Conservation (phyloP, 1,284 basidiomycete species). For the Gomphus sp. region DNA sequence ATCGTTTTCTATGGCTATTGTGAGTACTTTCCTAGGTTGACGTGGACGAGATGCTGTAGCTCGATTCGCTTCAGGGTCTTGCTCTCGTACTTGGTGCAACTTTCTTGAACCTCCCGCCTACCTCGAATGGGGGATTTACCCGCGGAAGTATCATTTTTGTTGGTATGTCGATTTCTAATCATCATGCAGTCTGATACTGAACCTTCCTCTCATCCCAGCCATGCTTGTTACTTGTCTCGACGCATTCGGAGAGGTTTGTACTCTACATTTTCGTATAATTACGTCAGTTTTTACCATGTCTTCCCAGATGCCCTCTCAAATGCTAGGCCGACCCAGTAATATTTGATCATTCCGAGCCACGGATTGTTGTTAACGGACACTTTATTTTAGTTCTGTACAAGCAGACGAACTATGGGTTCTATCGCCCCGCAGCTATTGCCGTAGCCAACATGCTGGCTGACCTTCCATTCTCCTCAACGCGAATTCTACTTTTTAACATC, state of each 20-base stretch:
- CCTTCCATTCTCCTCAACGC: constrained; percentile 26
- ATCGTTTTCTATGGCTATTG: constrained; percentile 49
- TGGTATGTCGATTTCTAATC: constrained; percentile 14
- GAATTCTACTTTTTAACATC: constrained; percentile 35
- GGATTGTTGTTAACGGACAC: background rate
- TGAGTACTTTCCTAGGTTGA: constrained; percentile 22
- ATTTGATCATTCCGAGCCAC: background rate
- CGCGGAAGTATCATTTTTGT: constrained; percentile 77
- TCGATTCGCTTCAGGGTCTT: constrained; percentile 27
- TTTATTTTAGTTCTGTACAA: constrained; percentile 19
- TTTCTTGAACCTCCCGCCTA: constrained; percentile 64
- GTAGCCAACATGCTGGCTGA: constrained; percentile 38
- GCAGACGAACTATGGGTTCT: constrained; percentile 73
- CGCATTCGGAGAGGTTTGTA: constrained; percentile 62
- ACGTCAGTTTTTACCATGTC: background rate
- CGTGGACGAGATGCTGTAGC: constrained; percentile 15
- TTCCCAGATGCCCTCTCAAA: constrained; percentile 48
- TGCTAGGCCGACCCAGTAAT: constrained; percentile 65
- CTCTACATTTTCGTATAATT: background rate
- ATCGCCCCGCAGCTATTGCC: constrained; percentile 66
- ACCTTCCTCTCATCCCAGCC: constrained; percentile 26
- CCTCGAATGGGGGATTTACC: constrained; percentile 78
- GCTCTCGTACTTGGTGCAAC: constrained; percentile 73
- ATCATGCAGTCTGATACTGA: background rate
- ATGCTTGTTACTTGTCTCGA: constrained; percentile 69